Base-by-base conservation (phyloP, 495 filamentous ascomycete genomes). In the Viridothelium virens region DNA sequence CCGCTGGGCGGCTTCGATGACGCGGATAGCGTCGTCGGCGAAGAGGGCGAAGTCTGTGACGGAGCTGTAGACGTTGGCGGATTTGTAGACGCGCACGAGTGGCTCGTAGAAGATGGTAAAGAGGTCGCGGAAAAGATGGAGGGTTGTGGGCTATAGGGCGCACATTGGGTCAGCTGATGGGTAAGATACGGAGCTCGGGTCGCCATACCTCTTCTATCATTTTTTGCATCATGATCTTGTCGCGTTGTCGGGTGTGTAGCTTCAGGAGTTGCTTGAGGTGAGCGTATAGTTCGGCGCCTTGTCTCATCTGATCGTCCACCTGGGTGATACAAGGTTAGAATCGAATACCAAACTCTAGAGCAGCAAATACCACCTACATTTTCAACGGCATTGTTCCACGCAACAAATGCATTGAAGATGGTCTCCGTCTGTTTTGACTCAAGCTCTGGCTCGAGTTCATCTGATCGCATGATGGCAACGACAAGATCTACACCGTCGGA, bases 61-160 rank as follows among this genome's bases (percentile, higher is more conserved):
- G 74, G 86, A 91, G 78, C 85, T 91, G 81, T 98, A 98, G 38
- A 98, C 94, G 70, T 97, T 98, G 69, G 94, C 94, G 33, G 93
- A 96, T 78, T 97, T 98, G 79, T 98, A 98, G 0, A 98, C 94
- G 31, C 94, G 84, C 16, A 98, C 88, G 10, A 98, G 84, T 0
- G 94, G 94, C 74, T 98, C 94, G 77, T 98, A 98, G 81, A 98
- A 98, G 73, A 98, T 97, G 25, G 91, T 95, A 77, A 98, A 97
- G 56, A 98, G 85, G 70, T 97, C 95, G 48, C 91, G 86, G 82
- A 98, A 94, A 53, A 98, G 81, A 71, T 94, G 89, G 34, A 97
- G 82, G 6, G 94, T 97, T 25, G 90, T 90, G 0, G 94, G 91
- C 77, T 79, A 61, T 5, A 33, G 38, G 33, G 63, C 38, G 31